Evolutionary conservation across 164 flowering plant genomes (phyloP).

Genomic region (Aristolochia californica): DNA sequence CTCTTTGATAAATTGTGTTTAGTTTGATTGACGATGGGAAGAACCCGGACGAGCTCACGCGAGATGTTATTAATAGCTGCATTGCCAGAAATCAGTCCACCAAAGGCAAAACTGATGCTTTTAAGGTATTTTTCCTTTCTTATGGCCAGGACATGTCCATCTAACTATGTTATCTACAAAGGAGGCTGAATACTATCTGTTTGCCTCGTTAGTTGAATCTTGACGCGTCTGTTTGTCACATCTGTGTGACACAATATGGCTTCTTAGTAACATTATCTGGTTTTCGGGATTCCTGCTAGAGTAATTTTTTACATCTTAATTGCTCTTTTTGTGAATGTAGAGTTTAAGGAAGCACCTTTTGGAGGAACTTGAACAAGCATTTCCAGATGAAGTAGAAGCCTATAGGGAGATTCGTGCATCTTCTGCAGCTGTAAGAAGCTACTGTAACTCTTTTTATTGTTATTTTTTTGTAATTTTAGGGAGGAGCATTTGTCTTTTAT

Average conservation of each 20-base stretch:
- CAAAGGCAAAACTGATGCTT: slow-evolving; percentile 81
- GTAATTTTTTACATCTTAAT: too few relatives aligned
- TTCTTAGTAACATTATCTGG: too few relatives aligned
- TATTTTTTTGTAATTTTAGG: background rate
- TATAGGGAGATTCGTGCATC: slow-evolving; percentile 83
- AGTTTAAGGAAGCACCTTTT: slow-evolving; percentile 59
- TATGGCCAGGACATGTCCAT: too few relatives aligned
- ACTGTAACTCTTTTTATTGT: background rate
- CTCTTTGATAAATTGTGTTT: background rate
- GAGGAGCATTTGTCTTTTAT: background rate
- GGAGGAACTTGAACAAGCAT: slow-evolving; percentile 85
- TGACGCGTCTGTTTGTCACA: too few relatives aligned
- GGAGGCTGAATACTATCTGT: too few relatives aligned
- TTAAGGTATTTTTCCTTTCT: slow-evolving; percentile 42
- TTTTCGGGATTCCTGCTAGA: too few relatives aligned
- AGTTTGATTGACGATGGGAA: slow-evolving; percentile 92
- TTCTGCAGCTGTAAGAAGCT: slow-evolving; percentile 72
- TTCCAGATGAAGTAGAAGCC: slow-evolving; percentile 82
- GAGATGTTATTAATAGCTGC: slow-evolving; percentile 71
- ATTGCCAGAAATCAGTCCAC: slow-evolving; percentile 81
- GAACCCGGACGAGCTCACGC: slow-evolving; percentile 88
- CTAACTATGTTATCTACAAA: too few relatives aligned
- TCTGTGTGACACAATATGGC: too few relatives aligned
- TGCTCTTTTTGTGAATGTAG: slow-evolving; percentile 23
- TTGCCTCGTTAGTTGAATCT: too few relatives aligned